Conservation (phyloP, 305 asterid genomes). For the Fraxinus dipetala region DNA sequence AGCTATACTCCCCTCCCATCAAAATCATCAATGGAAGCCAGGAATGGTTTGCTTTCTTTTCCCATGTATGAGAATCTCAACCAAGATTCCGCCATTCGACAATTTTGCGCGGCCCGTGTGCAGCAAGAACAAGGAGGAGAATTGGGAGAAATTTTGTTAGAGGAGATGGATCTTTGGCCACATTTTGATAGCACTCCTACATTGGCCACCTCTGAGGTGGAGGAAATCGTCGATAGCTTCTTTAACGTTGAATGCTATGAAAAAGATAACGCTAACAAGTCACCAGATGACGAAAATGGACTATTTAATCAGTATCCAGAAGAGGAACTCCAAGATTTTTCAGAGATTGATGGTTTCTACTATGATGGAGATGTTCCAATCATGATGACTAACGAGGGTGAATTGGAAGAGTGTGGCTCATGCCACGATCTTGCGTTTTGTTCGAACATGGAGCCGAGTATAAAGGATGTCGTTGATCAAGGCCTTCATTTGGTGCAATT, state of each 20-base stretch:
- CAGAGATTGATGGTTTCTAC: slow-evolving; percentile 10
- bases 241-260: slow-evolving; percentile 48
- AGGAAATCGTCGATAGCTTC: slow-evolving; percentile 49
- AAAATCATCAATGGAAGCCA: slow-evolving; percentile 21
- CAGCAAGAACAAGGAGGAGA: slow-evolving; percentile 31
- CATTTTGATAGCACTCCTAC: slow-evolving; percentile 11
- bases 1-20: slow-evolving; percentile 3
- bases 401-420: slow-evolving; percentile 21
- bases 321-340: slow-evolving; percentile 20
- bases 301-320: slow-evolving; percentile 19
- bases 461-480: slow-evolving; percentile 26
- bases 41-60: slow-evolving; percentile 22
- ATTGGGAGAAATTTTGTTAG: slow-evolving; percentile 13
- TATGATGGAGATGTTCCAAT: slow-evolving; percentile 19
- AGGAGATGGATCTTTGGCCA: slow-evolving; percentile 25
- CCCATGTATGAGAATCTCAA: slow-evolving; percentile 23
- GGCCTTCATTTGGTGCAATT: slow-evolving; percentile 61
- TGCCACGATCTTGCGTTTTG: slow-evolving; percentile 8
- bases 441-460: slow-evolving; percentile 3
- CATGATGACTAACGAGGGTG: slow-evolving; percentile 21
- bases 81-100: slow-evolving; percentile 49
- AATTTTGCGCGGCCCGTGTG: slow-evolving; percentile 51
- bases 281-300: background rate
- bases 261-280: slow-evolving; percentile 33
- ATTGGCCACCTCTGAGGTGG: slow-evolving; percentile 30